A percentile compares a stretch with the other conserved stretches of the same genome.
These are phyloP conservation scores for Talaromyces thailandensis DNA, from an alignment of 495 filamentous ascomycete genomes.

Conservation along the genomic window DNA sequence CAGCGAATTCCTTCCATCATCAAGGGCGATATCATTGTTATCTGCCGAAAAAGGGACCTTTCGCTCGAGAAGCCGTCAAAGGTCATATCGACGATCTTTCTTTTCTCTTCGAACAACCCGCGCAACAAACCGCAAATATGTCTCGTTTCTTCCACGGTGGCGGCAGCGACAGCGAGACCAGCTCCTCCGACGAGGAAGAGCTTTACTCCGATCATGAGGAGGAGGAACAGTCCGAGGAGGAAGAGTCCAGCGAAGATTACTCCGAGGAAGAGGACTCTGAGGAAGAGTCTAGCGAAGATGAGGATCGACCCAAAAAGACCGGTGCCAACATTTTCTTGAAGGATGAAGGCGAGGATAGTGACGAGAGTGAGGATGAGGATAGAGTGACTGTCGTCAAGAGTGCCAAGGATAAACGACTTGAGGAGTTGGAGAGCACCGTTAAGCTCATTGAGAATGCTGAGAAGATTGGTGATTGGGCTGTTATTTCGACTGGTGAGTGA, in stretches of 20 bases:
- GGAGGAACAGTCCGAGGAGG: constrained; percentile 54
- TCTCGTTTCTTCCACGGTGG: constrained; percentile 96
- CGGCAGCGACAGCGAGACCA: constrained; percentile 74
- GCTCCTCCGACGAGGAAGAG: constrained; percentile 77
- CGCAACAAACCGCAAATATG: constrained; percentile 23
- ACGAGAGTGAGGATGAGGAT: constrained; percentile 78
- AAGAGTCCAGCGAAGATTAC: constrained; percentile 67
- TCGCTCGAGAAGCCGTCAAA: background rate
- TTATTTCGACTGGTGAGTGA: constrained; percentile 77
- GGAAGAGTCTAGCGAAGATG: constrained; percentile 52
- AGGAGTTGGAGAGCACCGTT: constrained; percentile 85
- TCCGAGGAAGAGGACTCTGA: constrained; percentile 40
- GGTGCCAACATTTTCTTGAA: constrained; percentile 76
- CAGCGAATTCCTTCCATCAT: background rate
- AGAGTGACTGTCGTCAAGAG: constrained; percentile 81
- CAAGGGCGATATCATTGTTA: background rate
- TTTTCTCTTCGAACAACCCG: background rate
- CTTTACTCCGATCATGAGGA: constrained; percentile 71
- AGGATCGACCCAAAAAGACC: constrained; percentile 51
- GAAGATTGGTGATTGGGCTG: constrained; percentile 95
- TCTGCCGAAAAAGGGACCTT: background rate
- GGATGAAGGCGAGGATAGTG: constrained; percentile 63
- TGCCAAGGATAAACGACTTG: constrained; percentile 92
- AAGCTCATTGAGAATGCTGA: constrained; percentile 88
- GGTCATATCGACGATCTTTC: background rate